These are phyloP conservation scores for Fusarium agapanthi DNA, from an alignment of 2,329 filamentous ascomycete species.

Conservation along the genomic window DNA sequence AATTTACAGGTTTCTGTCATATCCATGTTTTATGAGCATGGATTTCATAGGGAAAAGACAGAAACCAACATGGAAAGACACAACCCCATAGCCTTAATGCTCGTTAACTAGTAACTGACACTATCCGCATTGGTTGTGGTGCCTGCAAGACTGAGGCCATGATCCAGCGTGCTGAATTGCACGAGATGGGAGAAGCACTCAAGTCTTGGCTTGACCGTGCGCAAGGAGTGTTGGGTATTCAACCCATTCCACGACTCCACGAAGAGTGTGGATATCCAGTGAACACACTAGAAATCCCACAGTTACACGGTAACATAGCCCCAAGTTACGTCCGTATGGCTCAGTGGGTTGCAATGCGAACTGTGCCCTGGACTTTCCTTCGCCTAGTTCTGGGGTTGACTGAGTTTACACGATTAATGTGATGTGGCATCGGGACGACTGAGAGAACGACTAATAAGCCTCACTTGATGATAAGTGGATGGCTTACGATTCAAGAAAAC, in stretches of 20 bases:
- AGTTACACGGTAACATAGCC: not conserved
- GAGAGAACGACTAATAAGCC: not conserved
- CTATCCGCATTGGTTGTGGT: not conserved
- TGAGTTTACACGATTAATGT: not conserved
- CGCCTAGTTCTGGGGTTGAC: not conserved
- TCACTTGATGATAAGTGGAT: not conserved
- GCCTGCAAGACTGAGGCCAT: not conserved
- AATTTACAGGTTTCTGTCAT: fast-evolving
- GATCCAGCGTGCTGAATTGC: not conserved
- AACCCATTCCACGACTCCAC: not conserved
- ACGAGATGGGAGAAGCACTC: not conserved
- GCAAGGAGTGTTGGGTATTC: not conserved
- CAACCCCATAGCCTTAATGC: not conserved
- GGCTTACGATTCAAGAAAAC: slow-evolving; percentile 6
- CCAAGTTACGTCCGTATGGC: not conserved
- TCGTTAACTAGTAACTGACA: not conserved
- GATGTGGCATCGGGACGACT: not conserved
- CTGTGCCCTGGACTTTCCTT: not conserved
- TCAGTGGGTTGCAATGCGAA: not conserved
- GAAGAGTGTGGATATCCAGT: not conserved
- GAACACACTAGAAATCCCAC: not conserved
- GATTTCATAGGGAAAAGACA: not conserved
- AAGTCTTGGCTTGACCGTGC: not conserved
- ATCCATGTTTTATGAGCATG: fast-evolving
- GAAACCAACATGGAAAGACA: not conserved